Percentiles rank a stretch among this genome's conserved stretches.
These are phyloP conservation scores for Hemisphaericaspora xylanilytica DNA, from an alignment of 1,139 yeast species.

Conservation along the genomic window DNA sequence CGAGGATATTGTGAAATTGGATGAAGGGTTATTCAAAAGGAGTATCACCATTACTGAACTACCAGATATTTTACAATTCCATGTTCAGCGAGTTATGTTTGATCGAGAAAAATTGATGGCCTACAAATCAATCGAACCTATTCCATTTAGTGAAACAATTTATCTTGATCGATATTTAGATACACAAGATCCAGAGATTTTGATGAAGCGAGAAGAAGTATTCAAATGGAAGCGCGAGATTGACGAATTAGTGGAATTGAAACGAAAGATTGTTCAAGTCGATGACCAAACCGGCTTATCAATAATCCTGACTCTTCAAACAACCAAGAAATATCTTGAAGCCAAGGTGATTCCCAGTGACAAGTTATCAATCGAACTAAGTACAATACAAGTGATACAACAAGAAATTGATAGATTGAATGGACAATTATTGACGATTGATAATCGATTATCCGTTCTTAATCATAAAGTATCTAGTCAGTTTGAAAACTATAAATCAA, in stretches of 20 bases:
- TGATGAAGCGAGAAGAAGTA: constrained; percentile 56
- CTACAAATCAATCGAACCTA: constrained; percentile 77
- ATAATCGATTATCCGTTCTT: constrained; percentile 38
- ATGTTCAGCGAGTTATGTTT: constrained; percentile 89
- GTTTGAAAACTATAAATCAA: constrained; percentile 55
- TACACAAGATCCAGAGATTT: constrained; percentile 57
- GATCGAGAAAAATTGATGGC: constrained; percentile 73
- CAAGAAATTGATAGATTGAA: constrained; percentile 34
- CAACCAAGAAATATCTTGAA: constrained; percentile 57
- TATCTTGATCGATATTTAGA: constrained; percentile 88
- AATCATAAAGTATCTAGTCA: constrained; percentile 53
- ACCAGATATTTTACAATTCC: constrained; percentile 85
- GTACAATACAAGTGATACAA: constrained; percentile 13
- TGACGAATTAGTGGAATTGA: constrained; percentile 39
- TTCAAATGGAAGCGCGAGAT: constrained; percentile 64
- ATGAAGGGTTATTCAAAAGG: constrained; percentile 72
- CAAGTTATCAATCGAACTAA: constrained; percentile 15
- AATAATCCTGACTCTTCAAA: constrained; percentile 42
- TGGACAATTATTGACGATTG: constrained; percentile 27
- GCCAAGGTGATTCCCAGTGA: constrained; percentile 28
- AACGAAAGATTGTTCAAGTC: constrained; percentile 37
- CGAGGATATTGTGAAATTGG: constrained; percentile 68
- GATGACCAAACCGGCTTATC: constrained; percentile 53
- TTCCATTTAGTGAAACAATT: constrained; percentile 73
- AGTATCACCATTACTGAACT: constrained; percentile 66